Conservation (phyloP, 2,329 filamentous ascomycete genomes). For the Colletotrichum spinosum region DNA sequence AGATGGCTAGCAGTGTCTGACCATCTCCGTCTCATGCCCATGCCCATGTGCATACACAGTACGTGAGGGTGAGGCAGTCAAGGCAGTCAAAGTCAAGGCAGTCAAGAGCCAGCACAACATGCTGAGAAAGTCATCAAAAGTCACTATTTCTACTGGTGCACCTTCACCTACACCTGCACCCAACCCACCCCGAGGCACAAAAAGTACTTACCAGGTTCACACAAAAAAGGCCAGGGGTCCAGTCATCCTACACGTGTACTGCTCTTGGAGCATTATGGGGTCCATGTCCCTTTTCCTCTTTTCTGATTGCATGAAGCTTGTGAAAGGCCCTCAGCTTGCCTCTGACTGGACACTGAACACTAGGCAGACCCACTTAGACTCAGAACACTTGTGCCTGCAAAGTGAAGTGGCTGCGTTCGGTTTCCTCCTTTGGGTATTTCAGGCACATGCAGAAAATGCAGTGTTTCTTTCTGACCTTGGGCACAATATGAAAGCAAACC, state of each 20-base stretch:
- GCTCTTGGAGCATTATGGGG: neutral
- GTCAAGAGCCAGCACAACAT: too few relatives aligned
- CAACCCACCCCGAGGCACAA: too few relatives aligned
- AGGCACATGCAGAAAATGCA: neutral
- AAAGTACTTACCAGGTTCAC: too few relatives aligned
- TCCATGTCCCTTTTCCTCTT: conserved; percentile 6
- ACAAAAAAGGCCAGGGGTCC: conserved; percentile 11
- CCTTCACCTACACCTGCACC: too few relatives aligned
- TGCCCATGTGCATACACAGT: too few relatives aligned
- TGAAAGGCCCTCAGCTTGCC: conserved; percentile 14
- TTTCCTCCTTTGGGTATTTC: conserved; percentile 15
- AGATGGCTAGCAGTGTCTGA: too few relatives aligned
- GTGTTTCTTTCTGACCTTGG: neutral
- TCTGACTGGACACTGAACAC: neutral
- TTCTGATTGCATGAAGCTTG: conserved; percentile 34
- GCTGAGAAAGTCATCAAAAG: too few relatives aligned
- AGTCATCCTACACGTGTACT: neutral
- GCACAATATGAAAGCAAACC: neutral
- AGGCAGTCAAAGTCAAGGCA: too few relatives aligned
- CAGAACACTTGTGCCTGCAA: neutral
- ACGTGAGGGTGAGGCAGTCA: too few relatives aligned
- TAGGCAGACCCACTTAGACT: conserved; percentile 1
- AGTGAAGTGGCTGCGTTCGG: conserved; percentile 16
- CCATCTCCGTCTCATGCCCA: too few relatives aligned
- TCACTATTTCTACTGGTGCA: too few relatives aligned